Evolutionary conservation across 192 early-diverging fungal genomes (phyloP), one percentile per base, ranked within the genome.

Genomic region (Gryganskiella cystojenkinii): DNA sequence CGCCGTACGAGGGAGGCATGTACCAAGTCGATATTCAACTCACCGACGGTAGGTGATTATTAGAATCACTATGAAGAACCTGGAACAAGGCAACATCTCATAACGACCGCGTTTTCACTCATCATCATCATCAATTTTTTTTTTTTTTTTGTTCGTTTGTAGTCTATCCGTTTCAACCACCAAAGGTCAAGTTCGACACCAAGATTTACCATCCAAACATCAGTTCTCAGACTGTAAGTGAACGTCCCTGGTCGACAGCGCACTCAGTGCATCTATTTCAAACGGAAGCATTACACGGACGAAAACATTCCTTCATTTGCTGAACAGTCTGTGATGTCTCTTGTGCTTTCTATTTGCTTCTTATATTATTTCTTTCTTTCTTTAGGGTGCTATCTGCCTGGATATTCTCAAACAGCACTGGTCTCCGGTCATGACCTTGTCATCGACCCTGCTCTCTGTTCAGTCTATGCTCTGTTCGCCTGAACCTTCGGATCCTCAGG

Each of bases 341-440:
- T 57, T 57, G 27, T 24, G 33, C 31, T n/a, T 30, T 19, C 31
- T 19, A 37, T 56, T 10, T 52, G 17, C 25, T 42, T 34, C 15
- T 37, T 40, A 27, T 51, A 28, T 35, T 7, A 15, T 20, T 15
- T 25, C n/a, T 47, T 24, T n/a, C n/a, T n/a, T n/a, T n/a, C n/a
- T n/a, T n/a, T 69, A 78, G 74, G 74, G 74, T 8, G 74, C 64
- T 24, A 70, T 73, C 28, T 73, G 67, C 37, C 22, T 76, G 63
- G 85, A 93, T 73, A 91, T 93, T 51, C 79, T 94, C 31, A 93
- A 93, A 67, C 89, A 94, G 54, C 85, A 92, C 42, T 94, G 92
- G 92, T 86, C 86, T 9, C 92, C 92, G 3, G 91, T 90, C 0
- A 60, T 92, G 50, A 92, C 91, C 13, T 50, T 87, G 24, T 80